Evolutionary conservation across 1,284 basidiomycete genomes (phyloP).

Genomic region (Sanguinoderma infundibulare): DNA sequence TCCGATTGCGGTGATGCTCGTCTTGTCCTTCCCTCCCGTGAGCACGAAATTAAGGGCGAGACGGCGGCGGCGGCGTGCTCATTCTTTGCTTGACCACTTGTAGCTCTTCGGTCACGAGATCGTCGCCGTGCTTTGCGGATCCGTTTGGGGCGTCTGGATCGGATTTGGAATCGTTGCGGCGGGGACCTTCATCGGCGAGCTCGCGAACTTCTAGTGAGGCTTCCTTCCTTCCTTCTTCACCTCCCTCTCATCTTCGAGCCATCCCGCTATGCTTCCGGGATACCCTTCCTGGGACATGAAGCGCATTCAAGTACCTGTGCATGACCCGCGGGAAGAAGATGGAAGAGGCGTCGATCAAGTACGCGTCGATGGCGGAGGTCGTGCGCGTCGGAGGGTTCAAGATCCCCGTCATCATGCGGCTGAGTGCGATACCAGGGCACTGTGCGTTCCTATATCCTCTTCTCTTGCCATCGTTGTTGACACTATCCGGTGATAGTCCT

Average conservation of each 20-base stretch:
- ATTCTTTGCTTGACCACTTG: neutral
- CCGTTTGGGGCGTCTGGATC: constrained; percentile 73
- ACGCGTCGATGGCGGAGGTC: constrained; percentile 77
- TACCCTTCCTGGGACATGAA: no score
- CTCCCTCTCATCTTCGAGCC: neutral
- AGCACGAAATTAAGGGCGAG: constrained; percentile 19
- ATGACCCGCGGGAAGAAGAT: constrained; percentile 68
- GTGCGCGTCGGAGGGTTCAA: constrained; percentile 81
- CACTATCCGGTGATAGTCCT: constrained; percentile 44
- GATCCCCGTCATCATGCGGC: constrained; percentile 72
- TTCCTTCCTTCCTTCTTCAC: neutral
- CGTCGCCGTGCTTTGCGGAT: constrained; percentile 70
- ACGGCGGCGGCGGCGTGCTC: neutral
- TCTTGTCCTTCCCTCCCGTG: constrained; percentile 80
- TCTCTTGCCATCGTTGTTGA: neutral
- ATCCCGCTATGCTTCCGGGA: no score
- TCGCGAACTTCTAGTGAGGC: constrained; percentile 67
- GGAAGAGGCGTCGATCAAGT: constrained; percentile 71
- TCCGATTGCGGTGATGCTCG: constrained; percentile 79
- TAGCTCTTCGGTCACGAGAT: constrained; percentile 81
- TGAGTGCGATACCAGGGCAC: constrained; percentile 82
- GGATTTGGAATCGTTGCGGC: constrained; percentile 71
- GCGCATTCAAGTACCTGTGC: constrained; percentile 67
- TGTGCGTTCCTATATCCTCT: constrained; percentile 46
- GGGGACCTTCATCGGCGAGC: constrained; percentile 69